Base-by-base conservation (phyloP, 2,329 filamentous ascomycete genomes). In the Fusarium nisikadoi region DNA sequence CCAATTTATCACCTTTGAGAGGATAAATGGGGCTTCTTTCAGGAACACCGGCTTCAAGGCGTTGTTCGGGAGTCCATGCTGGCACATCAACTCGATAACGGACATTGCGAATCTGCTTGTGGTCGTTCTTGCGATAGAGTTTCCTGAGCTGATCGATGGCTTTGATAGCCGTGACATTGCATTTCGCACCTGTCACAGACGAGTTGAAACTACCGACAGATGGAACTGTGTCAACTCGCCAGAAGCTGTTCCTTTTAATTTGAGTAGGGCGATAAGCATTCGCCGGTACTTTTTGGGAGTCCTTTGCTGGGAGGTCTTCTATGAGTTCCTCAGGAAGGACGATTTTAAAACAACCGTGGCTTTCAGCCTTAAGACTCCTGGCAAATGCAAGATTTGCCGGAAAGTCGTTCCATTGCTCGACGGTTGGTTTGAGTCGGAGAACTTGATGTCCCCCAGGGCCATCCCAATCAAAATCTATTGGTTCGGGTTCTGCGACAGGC, bases 281-380 rank as follows among this genome's bases (percentile, higher is more conserved):
- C 38, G 81, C 80, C 3, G 77, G 70, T 8, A 80, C 77, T 20
- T 68, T 74, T 49, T 79, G 76, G 3, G 74, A 71, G 8, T 71
- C 57, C 65, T 81, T 82, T 23, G 78, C 74, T 11, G 81, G 81
- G 2, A 83, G 73, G 1, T 78, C 70, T 8, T 78, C 80, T 29
- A 76, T 69, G 25, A 82, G 69, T 45, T 76, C 75, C 12, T 73
- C 57, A 5, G 81, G 81, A 19, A 83, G 76, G 29, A 80, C 62
- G 10, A 82, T 78, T 68, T 83, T 83, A 73, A 83, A 83, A 76
- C 81, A 83, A 33, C 81, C 81, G 41, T 83, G 79, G 6, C 71
- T 67, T 17, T 77, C 73, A 27, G 79, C 81, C 23, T 80, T 76
- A 4, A 78, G 78, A 13, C 65, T 70, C 41, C 73, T 74, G 9